A percentile compares a stretch with the other conserved stretches of the same genome.
These are phyloP conservation scores for Sporothrix pseudoabietina DNA, from an alignment of 2,329 filamentous ascomycete genomes.

Conservation along the genomic window DNA sequence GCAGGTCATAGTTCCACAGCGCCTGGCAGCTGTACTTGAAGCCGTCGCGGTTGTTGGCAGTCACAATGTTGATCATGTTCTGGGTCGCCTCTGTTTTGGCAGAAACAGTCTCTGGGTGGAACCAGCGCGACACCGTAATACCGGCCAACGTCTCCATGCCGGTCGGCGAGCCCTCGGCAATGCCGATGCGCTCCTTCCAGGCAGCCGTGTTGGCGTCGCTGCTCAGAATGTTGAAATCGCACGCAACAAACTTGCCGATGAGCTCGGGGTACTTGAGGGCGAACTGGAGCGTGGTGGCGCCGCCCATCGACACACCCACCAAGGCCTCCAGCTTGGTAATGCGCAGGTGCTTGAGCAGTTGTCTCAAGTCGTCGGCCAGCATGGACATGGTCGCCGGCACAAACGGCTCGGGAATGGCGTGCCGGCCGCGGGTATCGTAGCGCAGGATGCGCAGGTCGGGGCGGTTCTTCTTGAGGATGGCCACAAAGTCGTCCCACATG, in stretches of 20 bases:
- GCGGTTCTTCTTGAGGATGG: conserved; percentile 60
- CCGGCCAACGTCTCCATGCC: conserved; percentile 66
- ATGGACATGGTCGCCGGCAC: conserved; percentile 62
- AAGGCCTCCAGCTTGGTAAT: conserved; percentile 67
- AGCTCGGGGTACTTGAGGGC: conserved; percentile 66
- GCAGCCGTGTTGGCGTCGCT: conserved; percentile 74
- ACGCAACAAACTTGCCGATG: conserved; percentile 66
- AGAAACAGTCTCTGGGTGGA: conserved; percentile 59
- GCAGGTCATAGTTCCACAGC: conserved; percentile 71
- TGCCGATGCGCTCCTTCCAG: conserved; percentile 74
- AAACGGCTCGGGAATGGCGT: conserved; percentile 51
- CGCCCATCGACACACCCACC: conserved; percentile 79
- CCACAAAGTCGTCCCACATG: conserved; percentile 80
- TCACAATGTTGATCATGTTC: conserved; percentile 65
- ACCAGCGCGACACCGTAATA: conserved; percentile 76
- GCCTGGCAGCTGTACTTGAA: conserved; percentile 70
- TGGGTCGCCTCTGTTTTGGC: conserved; percentile 53
- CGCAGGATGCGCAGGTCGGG: conserved; percentile 72
- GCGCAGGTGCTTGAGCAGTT: conserved; percentile 68
- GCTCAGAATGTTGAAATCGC: conserved; percentile 75
- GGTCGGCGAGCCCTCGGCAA: conserved; percentile 60
- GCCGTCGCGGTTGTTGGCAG: conserved; percentile 67
- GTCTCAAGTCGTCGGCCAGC: conserved; percentile 67
- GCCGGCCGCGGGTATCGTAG: conserved; percentile 74
- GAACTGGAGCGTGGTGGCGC: conserved; percentile 74